Percentiles rank a stretch among this genome's conserved stretches.
These are phyloP conservation scores for Phytophthora syringae DNA, from an alignment of 352 stramenopile species.

Conservation along the genomic window DNA sequence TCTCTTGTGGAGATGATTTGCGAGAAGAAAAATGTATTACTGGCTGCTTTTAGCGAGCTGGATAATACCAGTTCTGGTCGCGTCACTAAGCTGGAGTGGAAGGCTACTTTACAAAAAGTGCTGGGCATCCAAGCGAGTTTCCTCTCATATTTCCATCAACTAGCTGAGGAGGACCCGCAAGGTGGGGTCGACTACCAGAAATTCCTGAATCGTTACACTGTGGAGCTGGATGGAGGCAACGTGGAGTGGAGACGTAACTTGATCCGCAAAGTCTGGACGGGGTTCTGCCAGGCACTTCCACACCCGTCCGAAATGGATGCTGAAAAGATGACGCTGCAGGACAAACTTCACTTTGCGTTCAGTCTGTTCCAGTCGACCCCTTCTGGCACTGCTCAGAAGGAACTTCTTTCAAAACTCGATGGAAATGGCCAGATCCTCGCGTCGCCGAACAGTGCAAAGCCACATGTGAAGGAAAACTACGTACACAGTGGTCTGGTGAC, in stretches of 20 bases:
- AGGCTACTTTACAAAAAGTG: constrained; percentile 56
- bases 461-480: constrained; percentile 43
- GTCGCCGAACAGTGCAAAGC: constrained; percentile 20
- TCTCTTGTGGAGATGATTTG: constrained; percentile 83
- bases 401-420: constrained; percentile 11
- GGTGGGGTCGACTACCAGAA: constrained; percentile 72
- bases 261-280: constrained; percentile 75
- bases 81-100: constrained; percentile 78
- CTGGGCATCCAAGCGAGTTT: constrained; percentile 74
- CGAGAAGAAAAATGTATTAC: constrained; percentile 72
- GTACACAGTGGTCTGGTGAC: constrained; percentile 63
- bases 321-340: constrained; percentile 58
- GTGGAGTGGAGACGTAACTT: constrained; percentile 74
- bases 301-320: constrained; percentile 42
- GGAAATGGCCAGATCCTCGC: constrained; percentile 5
- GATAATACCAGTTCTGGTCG: constrained; percentile 46
- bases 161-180: constrained; percentile 55
- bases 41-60: constrained; percentile 54
- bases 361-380: constrained; percentile 59
- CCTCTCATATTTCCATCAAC: constrained; percentile 72
- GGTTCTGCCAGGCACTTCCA: constrained; percentile 65
- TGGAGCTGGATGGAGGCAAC: constrained; percentile 63
- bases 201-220: constrained; percentile 79
- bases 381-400: constrained; percentile 26
- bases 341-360: constrained; percentile 78